phyloP scores from a whole-genome alignment of 495 filamentous ascomycete species.

The Aspergillus panamensis region DNA sequence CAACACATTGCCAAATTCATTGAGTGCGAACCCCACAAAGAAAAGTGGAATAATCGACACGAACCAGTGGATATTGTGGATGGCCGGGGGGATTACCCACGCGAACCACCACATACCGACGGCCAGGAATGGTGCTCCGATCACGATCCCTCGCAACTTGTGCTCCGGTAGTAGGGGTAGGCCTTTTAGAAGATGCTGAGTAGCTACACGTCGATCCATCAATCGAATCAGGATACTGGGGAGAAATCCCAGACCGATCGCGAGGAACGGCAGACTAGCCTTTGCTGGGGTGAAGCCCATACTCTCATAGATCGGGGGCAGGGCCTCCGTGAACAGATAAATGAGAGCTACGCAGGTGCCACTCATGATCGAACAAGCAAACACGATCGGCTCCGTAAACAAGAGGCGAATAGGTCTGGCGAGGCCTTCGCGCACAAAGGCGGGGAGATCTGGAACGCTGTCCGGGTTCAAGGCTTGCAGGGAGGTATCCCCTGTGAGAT shows the following conservation, averaged over 20 bases:
- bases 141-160: conserved; percentile 45
- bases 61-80: conserved; percentile 35
- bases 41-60: conserved; percentile 41
- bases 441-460: conserved; percentile 24
- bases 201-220: conserved; percentile 36
- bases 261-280: conserved; percentile 44
- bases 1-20: conserved; percentile 48
- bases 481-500: conserved; percentile 21
- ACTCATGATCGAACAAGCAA: conserved; percentile 17
- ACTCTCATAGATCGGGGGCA: conserved; percentile 42
- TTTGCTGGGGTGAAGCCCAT: conserved; percentile 37
- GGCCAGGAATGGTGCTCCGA: conserved; percentile 46
- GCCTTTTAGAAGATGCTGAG: conserved; percentile 23
- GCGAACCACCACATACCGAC: conserved; percentile 50
- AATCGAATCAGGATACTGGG: conserved; percentile 43
- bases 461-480: conserved; percentile 34
- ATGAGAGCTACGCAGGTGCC: conserved; percentile 12
- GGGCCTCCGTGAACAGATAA: conserved; percentile 42
- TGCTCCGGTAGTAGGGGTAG: conserved; percentile 43
- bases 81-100: conserved; percentile 48
- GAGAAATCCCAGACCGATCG: conserved; percentile 42
- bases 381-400: conserved; percentile 45
- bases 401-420: conserved; percentile 36
- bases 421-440: conserved; percentile 31
- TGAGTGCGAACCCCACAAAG: conserved; percentile 47